Conservation (phyloP, 192 early-diverging fungal species). For the Rhizophagus clarus region DNA sequence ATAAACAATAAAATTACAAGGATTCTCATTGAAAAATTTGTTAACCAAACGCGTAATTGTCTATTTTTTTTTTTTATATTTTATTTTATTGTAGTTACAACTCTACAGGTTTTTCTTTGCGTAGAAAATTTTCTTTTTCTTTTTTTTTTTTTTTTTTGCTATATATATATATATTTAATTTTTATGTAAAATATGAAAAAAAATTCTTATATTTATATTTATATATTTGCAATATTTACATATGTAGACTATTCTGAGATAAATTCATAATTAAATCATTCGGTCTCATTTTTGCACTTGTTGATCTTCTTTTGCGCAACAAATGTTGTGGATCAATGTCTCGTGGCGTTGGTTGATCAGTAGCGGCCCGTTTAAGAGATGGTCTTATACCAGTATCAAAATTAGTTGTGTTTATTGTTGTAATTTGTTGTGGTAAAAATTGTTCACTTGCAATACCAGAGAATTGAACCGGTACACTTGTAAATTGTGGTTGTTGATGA, state of each 20-base stretch:
- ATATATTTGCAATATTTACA: not conserved
- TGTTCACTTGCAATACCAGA: not conserved
- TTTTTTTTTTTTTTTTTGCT: not conserved
- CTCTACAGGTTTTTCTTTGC: not conserved
- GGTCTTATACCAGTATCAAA: not conserved
- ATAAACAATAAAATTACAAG: too few relatives aligned
- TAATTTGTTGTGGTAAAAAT: not conserved
- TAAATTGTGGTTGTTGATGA: not conserved
- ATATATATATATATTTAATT: not conserved
- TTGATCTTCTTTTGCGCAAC: conserved; percentile 14
- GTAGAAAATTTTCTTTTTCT: too few relatives aligned
- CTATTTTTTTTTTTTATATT: not conserved
- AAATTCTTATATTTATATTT: not conserved
- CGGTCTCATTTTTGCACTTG: not conserved
- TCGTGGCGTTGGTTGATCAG: not conserved
- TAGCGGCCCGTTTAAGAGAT: not conserved
- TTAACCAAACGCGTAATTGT: not conserved
- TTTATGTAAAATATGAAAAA: not conserved
- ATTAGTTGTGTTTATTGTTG: not conserved
- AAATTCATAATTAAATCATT: not conserved
- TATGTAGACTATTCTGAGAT: not conserved
- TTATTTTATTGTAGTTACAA: not conserved
- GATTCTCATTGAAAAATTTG: not conserved
- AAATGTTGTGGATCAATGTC: not conserved
- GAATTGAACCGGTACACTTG: not conserved